phyloP scores from a whole-genome alignment of 2,329 filamentous ascomycete genomes.

The Hymenoscyphus albidus region DNA sequence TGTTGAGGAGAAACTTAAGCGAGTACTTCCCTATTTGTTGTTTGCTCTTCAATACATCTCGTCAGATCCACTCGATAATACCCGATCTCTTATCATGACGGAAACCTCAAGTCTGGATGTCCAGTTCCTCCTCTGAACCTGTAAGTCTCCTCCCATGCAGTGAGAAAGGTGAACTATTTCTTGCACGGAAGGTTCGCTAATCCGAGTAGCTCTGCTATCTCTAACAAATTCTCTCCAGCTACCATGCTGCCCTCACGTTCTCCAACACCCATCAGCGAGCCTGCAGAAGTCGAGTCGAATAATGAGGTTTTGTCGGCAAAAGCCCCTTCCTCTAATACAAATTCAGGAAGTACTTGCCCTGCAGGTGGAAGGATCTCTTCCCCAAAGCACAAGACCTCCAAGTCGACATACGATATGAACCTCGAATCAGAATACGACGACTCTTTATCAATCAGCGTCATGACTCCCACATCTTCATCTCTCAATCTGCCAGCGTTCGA shows the following conservation, averaged over 20 bases:
- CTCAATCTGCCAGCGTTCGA: background rate
- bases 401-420: background rate
- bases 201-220: background rate
- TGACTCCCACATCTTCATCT: background rate
- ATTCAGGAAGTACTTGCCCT: background rate
- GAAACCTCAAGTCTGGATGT: background rate
- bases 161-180: background rate
- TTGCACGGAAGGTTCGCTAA: background rate
- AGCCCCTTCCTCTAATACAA: background rate
- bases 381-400: background rate
- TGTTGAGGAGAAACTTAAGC: background rate
- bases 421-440: background rate
- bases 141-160: background rate
- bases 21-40: background rate
- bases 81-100: background rate
- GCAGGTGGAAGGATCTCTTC: background rate
- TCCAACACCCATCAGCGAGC: background rate
- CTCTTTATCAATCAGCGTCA: background rate
- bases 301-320: background rate
- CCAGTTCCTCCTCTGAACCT: background rate
- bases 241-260: background rate
- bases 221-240: background rate
- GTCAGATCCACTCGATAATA: background rate
- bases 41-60: background rate
- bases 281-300: background rate